phyloP scores from a whole-genome alignment of 352 stramenopile genomes.

The Globisporangium nagaii region DNA sequence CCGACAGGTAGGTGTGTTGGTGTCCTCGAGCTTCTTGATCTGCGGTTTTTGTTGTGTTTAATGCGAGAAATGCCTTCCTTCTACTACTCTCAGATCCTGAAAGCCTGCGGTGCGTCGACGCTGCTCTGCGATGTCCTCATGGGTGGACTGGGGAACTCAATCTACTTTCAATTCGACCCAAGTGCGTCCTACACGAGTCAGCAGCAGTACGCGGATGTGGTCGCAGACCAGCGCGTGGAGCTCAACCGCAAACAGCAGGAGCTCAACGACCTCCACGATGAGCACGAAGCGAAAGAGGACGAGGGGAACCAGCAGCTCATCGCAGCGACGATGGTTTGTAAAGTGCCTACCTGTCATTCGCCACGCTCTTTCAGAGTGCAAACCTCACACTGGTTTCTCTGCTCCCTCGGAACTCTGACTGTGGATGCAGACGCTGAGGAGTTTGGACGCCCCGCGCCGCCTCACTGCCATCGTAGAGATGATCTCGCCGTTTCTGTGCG shows the following conservation, averaged over 20 bases:
- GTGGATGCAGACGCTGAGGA: constrained; percentile 17
- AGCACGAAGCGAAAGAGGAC: constrained; percentile 8
- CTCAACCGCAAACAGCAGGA: constrained; percentile 13
- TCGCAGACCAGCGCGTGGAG: constrained; percentile 17
- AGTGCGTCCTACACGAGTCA: constrained; percentile 27
- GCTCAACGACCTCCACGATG: constrained; percentile 6
- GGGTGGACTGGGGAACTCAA: constrained; percentile 53
- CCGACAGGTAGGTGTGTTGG: constrained; percentile 16
- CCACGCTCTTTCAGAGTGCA: neutral
- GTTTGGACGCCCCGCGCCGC: constrained; percentile 28
- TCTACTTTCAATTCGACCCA: constrained; percentile 47
- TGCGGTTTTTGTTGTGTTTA: neutral
- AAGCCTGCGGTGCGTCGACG: constrained; percentile 25
- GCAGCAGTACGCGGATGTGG: constrained; percentile 33
- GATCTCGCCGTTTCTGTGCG: constrained; percentile 41
- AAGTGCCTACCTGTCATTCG: no score
- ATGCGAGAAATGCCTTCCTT: no score
- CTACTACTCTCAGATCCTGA: constrained; percentile 24
- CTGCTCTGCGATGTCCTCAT: constrained; percentile 42
- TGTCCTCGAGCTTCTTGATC: no score
- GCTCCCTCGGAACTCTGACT: no score
- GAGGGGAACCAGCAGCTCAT: constrained; percentile 26
- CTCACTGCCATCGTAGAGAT: constrained; percentile 32
- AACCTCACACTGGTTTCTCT: neutral
- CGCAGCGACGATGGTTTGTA: constrained; percentile 10